A percentile compares a stretch with the other conserved stretches of the same genome.
These are phyloP conservation scores for Curvularia verruculosa DNA, from an alignment of 2,329 filamentous ascomycete species.

Conservation along the genomic window DNA sequence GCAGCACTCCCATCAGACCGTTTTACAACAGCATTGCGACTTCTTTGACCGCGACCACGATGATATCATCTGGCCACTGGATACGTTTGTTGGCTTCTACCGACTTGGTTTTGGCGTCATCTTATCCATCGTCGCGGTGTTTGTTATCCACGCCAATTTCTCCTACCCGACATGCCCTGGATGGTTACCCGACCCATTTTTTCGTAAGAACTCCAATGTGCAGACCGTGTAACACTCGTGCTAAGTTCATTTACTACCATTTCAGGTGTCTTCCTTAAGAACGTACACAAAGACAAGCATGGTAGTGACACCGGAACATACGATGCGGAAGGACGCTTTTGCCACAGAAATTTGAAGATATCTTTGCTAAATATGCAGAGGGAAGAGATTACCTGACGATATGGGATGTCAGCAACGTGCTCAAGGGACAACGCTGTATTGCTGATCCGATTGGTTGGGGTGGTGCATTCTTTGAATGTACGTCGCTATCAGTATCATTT, in stretches of 20 bases:
- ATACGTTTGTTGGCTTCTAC: slow-evolving; percentile 26
- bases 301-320: slow-evolving; percentile 28
- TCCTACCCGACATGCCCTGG: slow-evolving; percentile 14
- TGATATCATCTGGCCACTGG: slow-evolving; percentile 25
- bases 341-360: slow-evolving; percentile 22
- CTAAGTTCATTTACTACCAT: neutral
- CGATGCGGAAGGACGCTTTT: slow-evolving; percentile 25
- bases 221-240: neutral
- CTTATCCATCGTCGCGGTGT: neutral
- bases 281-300: slow-evolving; percentile 23
- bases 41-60: slow-evolving; percentile 26
- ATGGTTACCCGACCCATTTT: neutral
- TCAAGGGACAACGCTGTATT: slow-evolving; percentile 23
- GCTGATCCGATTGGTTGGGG: slow-evolving; percentile 29
- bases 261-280: slow-evolving; percentile 20
- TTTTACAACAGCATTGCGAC: slow-evolving; percentile 19
- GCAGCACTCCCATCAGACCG: slow-evolving; percentile 6
- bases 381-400: slow-evolving; percentile 20
- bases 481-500: neutral
- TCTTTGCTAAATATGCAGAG: slow-evolving; percentile 24
- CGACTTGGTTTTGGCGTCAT: slow-evolving; percentile 18
- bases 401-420: slow-evolving; percentile 18
- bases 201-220: neutral
- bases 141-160: slow-evolving; percentile 6
- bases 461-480: slow-evolving; percentile 27